These are phyloP conservation scores for Corrigiola litoralis DNA, from an alignment of 179 eudicot genomes.

Conservation along the genomic window DNA sequence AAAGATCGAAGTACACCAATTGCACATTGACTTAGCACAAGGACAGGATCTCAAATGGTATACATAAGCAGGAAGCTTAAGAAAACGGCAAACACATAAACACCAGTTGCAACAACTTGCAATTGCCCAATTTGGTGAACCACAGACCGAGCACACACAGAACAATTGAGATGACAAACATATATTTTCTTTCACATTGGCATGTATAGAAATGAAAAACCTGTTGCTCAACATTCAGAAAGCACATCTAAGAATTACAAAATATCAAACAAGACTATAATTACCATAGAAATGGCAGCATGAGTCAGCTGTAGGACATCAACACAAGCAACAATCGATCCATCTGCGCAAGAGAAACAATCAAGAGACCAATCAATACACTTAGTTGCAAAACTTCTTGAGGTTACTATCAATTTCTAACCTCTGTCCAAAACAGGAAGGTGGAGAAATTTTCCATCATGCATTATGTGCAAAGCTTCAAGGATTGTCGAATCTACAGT, in stretches of 20 bases:
- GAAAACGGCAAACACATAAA: background rate
- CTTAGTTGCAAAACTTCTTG: constrained; percentile 2
- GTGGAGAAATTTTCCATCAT: constrained; percentile 89
- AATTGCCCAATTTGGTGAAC: background rate
- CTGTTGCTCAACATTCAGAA: background rate
- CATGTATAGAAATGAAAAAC: constrained; percentile 2
- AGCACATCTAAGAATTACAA: background rate
- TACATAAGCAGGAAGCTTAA: too few species aligned
- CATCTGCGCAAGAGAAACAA: constrained; percentile 51
- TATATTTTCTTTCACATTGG: background rate
- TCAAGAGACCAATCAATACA: constrained; percentile 4
- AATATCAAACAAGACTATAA: background rate
- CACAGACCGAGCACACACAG: background rate
- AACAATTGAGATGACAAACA: background rate
- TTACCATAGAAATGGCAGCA: constrained; percentile 93
- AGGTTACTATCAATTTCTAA: constrained; percentile 32
- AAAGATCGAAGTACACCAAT: background rate
- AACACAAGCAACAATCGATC: constrained; percentile 62
- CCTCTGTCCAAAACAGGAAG: constrained; percentile 93
- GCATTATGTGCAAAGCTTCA: constrained; percentile 93
- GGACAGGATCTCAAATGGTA: background rate
- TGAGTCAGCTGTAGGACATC: constrained; percentile 96
- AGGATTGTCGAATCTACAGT: constrained; percentile 81
- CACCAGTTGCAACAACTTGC: background rate
- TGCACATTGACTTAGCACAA: background rate